Evolutionary conservation across 495 filamentous ascomycete species (phyloP).

Genomic region (Podospora australis): DNA sequence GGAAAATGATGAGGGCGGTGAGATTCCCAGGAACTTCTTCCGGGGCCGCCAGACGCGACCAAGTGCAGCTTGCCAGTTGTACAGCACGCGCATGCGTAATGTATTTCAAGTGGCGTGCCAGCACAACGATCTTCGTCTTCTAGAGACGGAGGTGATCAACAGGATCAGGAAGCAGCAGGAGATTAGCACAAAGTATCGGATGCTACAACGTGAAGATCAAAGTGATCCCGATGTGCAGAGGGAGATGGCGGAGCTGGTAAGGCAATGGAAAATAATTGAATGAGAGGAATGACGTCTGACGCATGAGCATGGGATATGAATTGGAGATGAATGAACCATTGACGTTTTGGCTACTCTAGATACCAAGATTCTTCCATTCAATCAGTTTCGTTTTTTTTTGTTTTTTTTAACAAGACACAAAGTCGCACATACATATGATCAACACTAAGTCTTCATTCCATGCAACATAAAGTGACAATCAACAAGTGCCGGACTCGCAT

Average conservation of each 20-base stretch:
- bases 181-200: slow-evolving; percentile 22
- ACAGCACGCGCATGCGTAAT: slow-evolving; percentile 65
- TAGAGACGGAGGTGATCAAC: slow-evolving; percentile 46
- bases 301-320: background rate
- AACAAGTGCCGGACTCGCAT: too few species aligned
- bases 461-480: too few species aligned
- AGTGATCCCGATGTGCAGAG: slow-evolving; percentile 41
- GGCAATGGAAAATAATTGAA: slow-evolving; percentile 9
- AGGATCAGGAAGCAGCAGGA: slow-evolving; percentile 33
- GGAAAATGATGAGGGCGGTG: slow-evolving; percentile 34
- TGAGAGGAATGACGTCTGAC: background rate
- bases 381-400: too few species aligned
- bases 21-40: slow-evolving; percentile 53
- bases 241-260: slow-evolving; percentile 25
- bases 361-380: too few species aligned
- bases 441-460: too few species aligned
- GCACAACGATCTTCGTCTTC: slow-evolving; percentile 48
- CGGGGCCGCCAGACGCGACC: slow-evolving; percentile 39
- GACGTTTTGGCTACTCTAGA: too few species aligned
- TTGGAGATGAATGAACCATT: too few species aligned
- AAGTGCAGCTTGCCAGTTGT: slow-evolving; percentile 62
- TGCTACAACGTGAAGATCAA: slow-evolving; percentile 34
- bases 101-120: slow-evolving; percentile 55
- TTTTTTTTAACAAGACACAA: too few species aligned
- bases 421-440: too few species aligned